Conservation (phyloP, 2,329 filamentous ascomycete genomes). For the Talaromyces pinophilus region DNA sequence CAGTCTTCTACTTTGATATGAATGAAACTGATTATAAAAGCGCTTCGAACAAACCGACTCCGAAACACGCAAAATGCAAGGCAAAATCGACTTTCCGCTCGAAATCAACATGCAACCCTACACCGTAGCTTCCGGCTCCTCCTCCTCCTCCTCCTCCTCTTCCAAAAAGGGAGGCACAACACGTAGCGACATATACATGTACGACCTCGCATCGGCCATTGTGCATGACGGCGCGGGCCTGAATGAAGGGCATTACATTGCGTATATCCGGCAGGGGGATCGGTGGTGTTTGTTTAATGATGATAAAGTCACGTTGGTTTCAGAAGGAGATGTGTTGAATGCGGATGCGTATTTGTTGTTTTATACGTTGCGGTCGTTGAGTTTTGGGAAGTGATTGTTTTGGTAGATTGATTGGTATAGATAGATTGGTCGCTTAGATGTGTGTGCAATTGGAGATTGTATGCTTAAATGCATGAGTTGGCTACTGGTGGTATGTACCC, state of each 20-base stretch:
- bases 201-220: conserved; percentile 85
- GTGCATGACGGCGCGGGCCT: conserved; percentile 85
- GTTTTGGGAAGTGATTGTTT: conserved; percentile 17
- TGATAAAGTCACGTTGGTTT: conserved; percentile 82
- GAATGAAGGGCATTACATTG: conserved; percentile 87
- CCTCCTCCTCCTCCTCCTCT: conserved; percentile 40
- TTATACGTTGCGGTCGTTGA: conserved; percentile 57
- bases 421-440: not conserved
- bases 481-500: not conserved
- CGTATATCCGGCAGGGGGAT: conserved; percentile 80
- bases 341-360: conserved; percentile 90
- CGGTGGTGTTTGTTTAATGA: conserved; percentile 98
- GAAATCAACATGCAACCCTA: conserved; percentile 90
- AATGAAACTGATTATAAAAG: conserved; percentile 35
- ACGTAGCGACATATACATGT: conserved; percentile 63
- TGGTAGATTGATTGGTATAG: not conserved
- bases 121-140: conserved; percentile 57
- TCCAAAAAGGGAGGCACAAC: conserved; percentile 28
- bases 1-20: not conserved
- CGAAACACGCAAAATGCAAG: conserved; percentile 82
- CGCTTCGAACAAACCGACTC: conserved; percentile 75
- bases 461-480: not conserved
- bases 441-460: not conserved
- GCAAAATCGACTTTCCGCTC: conserved; percentile 79
- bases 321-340: conserved; percentile 78